Evolutionary conservation across 2,329 filamentous ascomycete species (phyloP), one percentile per base, ranked within the genome.

Genomic region (Furcasterigmium furcatum): DNA sequence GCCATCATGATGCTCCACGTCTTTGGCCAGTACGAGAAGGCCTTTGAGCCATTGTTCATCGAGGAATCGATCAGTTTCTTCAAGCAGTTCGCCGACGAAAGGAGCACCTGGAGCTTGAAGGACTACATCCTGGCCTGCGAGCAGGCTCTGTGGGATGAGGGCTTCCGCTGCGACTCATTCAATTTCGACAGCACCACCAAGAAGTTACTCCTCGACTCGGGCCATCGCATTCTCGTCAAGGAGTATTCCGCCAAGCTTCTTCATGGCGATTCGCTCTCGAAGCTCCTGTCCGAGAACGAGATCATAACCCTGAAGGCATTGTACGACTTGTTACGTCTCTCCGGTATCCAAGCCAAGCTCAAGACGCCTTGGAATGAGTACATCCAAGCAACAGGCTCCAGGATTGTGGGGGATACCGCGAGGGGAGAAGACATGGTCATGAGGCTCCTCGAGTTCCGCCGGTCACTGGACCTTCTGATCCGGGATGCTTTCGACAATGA

Each of bases 341-440:
- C 87, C 5, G 74, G 77, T 9, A 80, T 95, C 8, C 86, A 89
- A 22, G 75, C 77, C 54, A 79, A 81, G 49, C 70, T 99, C 34
- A 86, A 82, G 53, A 61, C 72, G 4, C 82, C 90, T 0, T 97
- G 95, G 74, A 80, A 82, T 54, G 76, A 79, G 27, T 96, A 94
- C 68, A 91, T 97, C 44, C 77, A 84, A 41, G 72, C 77, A 19
- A 81, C 88, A 5, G 94, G 94, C 1, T 80, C 84, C 1, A 67
- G 65, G 2, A 92, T 99, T 46, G 85, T 97, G 5, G 84, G 87
- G 48, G 88, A 96, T 58, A 85, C 85, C 41, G 81, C 85, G 27
- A 82, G 85, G 30, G 84, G 86, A 40, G 84, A 91, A 16, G 83
- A 91, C 41, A 97, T 99, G 91, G 84, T 99, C 1, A 70, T 89